Evolutionary conservation across 2,329 filamentous ascomycete species (phyloP).

Genomic region (Sphaerulina populicola): DNA sequence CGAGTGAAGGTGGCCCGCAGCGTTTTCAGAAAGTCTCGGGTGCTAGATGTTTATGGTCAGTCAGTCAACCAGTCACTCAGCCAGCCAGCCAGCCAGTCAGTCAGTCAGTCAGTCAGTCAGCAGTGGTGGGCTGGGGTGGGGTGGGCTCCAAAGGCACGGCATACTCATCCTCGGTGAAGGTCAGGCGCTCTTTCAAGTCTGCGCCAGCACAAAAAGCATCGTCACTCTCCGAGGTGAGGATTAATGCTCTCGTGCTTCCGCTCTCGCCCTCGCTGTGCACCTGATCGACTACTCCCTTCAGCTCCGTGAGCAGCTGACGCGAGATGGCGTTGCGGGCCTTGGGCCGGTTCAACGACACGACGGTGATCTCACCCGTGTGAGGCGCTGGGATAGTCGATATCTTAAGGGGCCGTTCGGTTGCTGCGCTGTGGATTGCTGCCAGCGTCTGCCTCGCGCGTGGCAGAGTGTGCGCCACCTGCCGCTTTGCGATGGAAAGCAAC

Average conservation of each 20-base stretch:
- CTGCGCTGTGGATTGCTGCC: constrained; percentile 12
- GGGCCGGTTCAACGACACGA: constrained; percentile 81
- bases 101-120: too few species aligned
- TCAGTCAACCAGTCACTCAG: not conserved
- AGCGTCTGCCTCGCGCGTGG: not conserved
- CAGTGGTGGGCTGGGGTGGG: not conserved
- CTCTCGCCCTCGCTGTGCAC: constrained; percentile 52
- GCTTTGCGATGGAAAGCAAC: not conserved
- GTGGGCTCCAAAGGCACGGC: constrained; percentile 22
- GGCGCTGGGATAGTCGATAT: constrained; percentile 69
- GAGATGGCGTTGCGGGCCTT: constrained; percentile 86
- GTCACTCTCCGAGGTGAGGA: constrained; percentile 79
- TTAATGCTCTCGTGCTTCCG: constrained; percentile 64
- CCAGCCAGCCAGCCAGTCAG: too few species aligned
- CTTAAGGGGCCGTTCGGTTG: constrained; percentile 36
- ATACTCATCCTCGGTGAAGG: constrained; percentile 70
- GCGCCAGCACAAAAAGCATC: constrained; percentile 87
- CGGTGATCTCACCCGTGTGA: constrained; percentile 71
- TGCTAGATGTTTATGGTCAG: constrained; percentile 46
- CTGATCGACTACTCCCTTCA: constrained; percentile 63
- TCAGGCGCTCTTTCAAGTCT: constrained; percentile 78
- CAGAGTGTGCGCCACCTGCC: not conserved
- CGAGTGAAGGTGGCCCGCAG: constrained; percentile 68
- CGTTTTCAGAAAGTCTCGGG: constrained; percentile 64
- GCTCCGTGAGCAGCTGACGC: constrained; percentile 59